Evolutionary conservation across 2,329 filamentous ascomycete species (phyloP).

Genomic region (Trichoderma guizhouense): DNA sequence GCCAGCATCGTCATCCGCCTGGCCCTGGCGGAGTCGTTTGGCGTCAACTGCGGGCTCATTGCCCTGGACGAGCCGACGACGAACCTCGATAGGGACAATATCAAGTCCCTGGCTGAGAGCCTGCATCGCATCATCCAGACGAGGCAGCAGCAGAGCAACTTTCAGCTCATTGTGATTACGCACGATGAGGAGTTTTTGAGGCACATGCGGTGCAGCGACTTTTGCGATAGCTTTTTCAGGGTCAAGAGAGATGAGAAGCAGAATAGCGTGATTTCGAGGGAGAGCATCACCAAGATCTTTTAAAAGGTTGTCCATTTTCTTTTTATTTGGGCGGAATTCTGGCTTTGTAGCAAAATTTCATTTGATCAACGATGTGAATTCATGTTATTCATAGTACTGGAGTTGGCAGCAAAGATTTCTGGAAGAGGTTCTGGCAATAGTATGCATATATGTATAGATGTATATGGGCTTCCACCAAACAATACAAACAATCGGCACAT

Average conservation of each 20-base stretch:
- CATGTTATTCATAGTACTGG: neutral
- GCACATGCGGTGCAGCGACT: constrained; percentile 91
- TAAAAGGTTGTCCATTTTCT: constrained; percentile 19
- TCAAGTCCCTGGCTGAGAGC: constrained; percentile 79
- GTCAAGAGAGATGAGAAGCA: constrained; percentile 79
- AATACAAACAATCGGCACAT: neutral
- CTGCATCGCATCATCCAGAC: constrained; percentile 83
- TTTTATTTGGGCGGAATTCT: neutral
- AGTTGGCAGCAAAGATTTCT: neutral
- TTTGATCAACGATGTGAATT: neutral
- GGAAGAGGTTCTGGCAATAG: neutral
- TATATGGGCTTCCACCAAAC: neutral
- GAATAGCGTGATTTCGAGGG: constrained; percentile 79
- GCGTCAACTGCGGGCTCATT: constrained; percentile 91
- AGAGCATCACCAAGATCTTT: constrained; percentile 54
- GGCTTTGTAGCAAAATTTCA: neutral
- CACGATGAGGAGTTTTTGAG: constrained; percentile 96
- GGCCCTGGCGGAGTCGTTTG: constrained; percentile 93
- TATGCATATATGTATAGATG: neutral
- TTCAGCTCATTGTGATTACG: constrained; percentile 97
- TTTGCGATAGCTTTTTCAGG: constrained; percentile 87
- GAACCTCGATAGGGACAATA: constrained; percentile 94
- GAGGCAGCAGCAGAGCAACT: constrained; percentile 83
- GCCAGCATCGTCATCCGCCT: constrained; percentile 97
- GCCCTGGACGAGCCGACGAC: constrained; percentile 97